Percentiles rank a stretch among this genome's conserved stretches.
Evolutionary conservation across 805 yeast species (phyloP).

Genomic region (Torulaspora gathmanii): DNA sequence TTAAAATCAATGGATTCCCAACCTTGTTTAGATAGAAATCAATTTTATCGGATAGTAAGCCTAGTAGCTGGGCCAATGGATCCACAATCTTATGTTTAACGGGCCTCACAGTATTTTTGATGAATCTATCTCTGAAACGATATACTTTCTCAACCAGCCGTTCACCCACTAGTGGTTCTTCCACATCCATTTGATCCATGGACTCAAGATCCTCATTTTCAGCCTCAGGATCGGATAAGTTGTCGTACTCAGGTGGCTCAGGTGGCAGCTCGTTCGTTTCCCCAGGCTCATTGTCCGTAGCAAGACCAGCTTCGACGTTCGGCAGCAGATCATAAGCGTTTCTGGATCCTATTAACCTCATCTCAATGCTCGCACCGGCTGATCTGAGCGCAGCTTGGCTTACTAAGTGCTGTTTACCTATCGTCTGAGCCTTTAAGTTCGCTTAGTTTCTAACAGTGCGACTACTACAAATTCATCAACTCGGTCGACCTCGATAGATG

Average conservation of each 20-base stretch:
- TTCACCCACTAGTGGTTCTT: slow-evolving; percentile 5
- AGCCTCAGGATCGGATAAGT: slow-evolving; percentile 4
- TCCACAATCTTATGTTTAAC: slow-evolving; percentile 41
- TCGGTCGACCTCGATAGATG: background rate
- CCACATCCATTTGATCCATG: slow-evolving; percentile 18
- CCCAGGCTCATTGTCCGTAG: slow-evolving; percentile 3
- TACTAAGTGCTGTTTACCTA: background rate
- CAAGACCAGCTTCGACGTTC: slow-evolving; percentile 13
- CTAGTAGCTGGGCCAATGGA: slow-evolving; percentile 43
- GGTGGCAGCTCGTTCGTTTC: slow-evolving; percentile 24
- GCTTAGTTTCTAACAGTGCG: background rate
- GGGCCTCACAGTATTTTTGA: slow-evolving; percentile 37
- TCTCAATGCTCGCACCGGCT: background rate
- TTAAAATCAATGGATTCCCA: slow-evolving; percentile 85
- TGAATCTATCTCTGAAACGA: slow-evolving; percentile 23
- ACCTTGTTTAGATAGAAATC: slow-evolving; percentile 57
- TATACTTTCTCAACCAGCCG: slow-evolving; percentile 14
- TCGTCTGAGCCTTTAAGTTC: background rate
- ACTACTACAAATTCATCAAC: background rate
- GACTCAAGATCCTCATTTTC: slow-evolving; percentile 20
- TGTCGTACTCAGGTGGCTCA: slow-evolving; percentile 33
- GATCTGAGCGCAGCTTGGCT: background rate
- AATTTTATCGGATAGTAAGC: slow-evolving; percentile 37
- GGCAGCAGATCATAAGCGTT: slow-evolving; percentile 17
- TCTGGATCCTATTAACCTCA: slow-evolving; percentile 10